Conservation (phyloP, 2,329 filamentous ascomycete species). For the Colletotrichum sp. region DNA sequence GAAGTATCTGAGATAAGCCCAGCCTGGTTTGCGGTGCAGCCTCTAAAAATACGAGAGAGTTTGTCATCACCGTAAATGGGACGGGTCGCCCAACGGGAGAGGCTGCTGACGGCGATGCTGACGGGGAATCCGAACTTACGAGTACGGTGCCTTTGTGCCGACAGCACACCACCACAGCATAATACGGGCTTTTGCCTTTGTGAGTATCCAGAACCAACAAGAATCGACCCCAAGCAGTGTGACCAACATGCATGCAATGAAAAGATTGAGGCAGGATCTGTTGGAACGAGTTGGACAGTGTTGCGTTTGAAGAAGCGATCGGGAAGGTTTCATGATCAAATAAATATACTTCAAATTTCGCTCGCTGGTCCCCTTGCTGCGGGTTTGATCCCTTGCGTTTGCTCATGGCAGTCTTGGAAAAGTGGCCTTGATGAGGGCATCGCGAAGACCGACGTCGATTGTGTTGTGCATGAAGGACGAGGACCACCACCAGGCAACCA, state of each 20-base stretch:
- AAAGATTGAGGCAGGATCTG: not conserved
- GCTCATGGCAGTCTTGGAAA: not conserved
- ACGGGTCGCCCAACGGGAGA: not conserved
- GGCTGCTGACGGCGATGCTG: not conserved
- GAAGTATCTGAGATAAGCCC: constrained; percentile 5
- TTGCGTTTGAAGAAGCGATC: not conserved
- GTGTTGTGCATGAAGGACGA: not conserved
- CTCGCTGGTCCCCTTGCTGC: not conserved
- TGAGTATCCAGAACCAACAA: not conserved
- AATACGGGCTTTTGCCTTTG: not conserved
- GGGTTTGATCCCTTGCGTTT: not conserved
- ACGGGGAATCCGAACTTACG: not conserved
- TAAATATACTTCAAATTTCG: not conserved
- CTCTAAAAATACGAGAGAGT: constrained; percentile 12
- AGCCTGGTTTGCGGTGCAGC: not conserved
- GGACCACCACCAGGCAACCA: not conserved
- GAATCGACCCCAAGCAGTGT: not conserved
- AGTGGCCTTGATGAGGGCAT: not conserved
- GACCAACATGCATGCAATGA: not conserved
- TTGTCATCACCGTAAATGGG: not conserved
- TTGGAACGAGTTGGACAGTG: not conserved
- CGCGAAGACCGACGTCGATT: not conserved
- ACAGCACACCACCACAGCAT: not conserved
- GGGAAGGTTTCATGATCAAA: not conserved
- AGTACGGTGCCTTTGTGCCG: not conserved